Evolutionary conservation across 345 rosid species (phyloP), one percentile per base, ranked within the genome.

Genomic region (Kernera saxatilis): DNA sequence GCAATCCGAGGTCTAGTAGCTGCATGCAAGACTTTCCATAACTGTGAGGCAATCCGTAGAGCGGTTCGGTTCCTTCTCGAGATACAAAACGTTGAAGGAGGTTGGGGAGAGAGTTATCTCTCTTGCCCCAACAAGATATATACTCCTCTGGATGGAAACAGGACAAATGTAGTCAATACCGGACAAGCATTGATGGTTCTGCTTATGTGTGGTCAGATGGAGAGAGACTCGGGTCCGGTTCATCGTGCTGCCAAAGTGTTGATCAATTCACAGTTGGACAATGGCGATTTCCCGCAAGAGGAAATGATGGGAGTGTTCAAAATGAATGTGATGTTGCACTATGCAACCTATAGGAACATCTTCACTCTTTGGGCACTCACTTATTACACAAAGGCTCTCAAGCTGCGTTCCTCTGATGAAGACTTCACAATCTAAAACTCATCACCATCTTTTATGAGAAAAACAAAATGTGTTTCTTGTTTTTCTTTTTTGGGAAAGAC

Each of bases 91-190:
- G 78, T 37, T 3, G 74, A 80, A 55, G 88, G 88, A 17, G 86
- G 86, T 5, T 84, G 84, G 86, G 86, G 84, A 27, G 88, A 82
- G 72, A 82, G 82, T 70, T 80, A 78, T 19, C 79, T 67, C 27
- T 82, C 86, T n/a, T 84, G 86, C 54, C 86, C 84, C 3, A 49
- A 71, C 2, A 74, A 77, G 82, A 83, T 79, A 59, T 84, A 82
- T 50, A 69, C 65, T 14, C 77, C 86, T 52, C 75, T 82, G 0
- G 79, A 73, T 37, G 76, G 70, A 37, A 74, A 72, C 7, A 69
- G 72, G 45, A 78, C 85, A 7, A 84, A 82, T 46, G 62, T 84
- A 66, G 79, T 82, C 12, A 85, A 84, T 6, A 84, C 86, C 1
- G 59, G 81, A 12, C 72, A 80, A 70, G 85, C 84, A 3, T 18